These are phyloP conservation scores for Fusarium sterilihyphosum DNA, from an alignment of 2,329 filamentous ascomycete genomes.

Conservation along the genomic window DNA sequence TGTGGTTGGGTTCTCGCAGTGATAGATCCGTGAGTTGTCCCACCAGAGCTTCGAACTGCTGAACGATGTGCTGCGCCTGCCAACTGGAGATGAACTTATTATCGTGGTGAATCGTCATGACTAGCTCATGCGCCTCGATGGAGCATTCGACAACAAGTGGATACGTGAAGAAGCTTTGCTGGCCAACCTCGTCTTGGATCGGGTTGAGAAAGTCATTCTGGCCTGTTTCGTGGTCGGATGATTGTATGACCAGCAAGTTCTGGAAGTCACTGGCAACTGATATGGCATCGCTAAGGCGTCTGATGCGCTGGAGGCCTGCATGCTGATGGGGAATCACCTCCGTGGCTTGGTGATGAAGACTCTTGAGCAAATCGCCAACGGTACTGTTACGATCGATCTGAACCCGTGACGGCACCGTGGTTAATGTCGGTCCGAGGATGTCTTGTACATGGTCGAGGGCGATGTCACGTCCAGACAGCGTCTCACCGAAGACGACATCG, in stretches of 20 bases:
- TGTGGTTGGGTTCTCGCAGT: not conserved
- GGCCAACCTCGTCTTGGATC: not conserved
- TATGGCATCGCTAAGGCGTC: conserved; percentile 19
- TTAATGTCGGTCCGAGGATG: conserved; percentile 31
- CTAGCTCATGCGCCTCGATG: conserved; percentile 5
- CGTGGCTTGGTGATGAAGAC: not conserved
- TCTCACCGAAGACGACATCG: conserved; percentile 31
- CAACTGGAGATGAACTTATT: conserved; percentile 11
- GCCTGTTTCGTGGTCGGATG: not conserved
- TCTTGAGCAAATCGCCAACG: not conserved
- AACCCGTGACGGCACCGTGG: conserved; percentile 20
- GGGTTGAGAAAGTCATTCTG: not conserved
- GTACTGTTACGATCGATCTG: not conserved
- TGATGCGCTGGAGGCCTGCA: conserved; percentile 46
- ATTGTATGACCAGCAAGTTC: conserved; percentile 46
- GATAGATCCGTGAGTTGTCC: conserved; percentile 22
- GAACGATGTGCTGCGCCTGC: conserved; percentile 14
- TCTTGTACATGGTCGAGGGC: conserved; percentile 11
- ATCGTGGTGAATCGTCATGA: conserved; percentile 25
- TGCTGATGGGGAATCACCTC: conserved; percentile 45
- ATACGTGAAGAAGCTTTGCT: conserved; percentile 38
- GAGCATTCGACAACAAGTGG: conserved; percentile 39
- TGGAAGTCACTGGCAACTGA: conserved; percentile 37
- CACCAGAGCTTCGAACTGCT: conserved; percentile 31
- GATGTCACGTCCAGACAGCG: conserved; percentile 27